Percentiles rank a stretch among this genome's conserved stretches.
Conservation (phyloP, 2,329 filamentous ascomycete genomes). For the Alternaria longipes region DNA sequence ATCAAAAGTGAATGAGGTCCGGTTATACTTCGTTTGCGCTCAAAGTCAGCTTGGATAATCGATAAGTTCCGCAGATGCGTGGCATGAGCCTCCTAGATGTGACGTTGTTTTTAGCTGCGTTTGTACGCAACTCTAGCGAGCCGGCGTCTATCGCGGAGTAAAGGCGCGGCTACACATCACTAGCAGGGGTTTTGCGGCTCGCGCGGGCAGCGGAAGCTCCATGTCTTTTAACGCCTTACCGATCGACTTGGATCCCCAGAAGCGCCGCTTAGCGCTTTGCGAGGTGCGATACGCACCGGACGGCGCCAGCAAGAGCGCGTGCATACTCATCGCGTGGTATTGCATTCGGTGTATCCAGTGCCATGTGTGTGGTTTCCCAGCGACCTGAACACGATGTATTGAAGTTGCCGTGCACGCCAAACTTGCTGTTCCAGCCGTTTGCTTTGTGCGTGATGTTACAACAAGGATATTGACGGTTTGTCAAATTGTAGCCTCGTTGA, state of each 20-base stretch:
- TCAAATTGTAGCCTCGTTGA: not conserved
- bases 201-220: constrained; percentile 18
- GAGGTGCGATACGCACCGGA: constrained; percentile 10
- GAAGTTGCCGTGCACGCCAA: not conserved
- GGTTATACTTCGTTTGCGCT: not conserved
- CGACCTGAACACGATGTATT: constrained; percentile 11
- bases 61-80: not conserved
- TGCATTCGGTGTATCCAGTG: constrained; percentile 14
- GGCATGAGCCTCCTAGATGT: not conserved
- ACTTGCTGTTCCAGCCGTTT: not conserved
- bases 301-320: constrained; percentile 6
- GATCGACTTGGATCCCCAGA: constrained; percentile 14
- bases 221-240: constrained; percentile 12
- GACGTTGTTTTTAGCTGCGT: constrained; percentile 32
- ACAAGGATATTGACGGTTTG: not conserved
- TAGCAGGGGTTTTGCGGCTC: constrained; percentile 22
- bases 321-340: constrained; percentile 9
- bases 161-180: constrained; percentile 17
- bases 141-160: constrained; percentile 23
- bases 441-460: not conserved
- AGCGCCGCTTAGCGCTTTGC: constrained; percentile 24
- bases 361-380: constrained; percentile 27
- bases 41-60: not conserved
- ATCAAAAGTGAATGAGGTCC: not conserved
- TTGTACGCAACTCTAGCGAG: constrained; percentile 24